These are phyloP conservation scores for Neurospora discreta DNA, from an alignment of 495 filamentous ascomycete genomes.

Conservation along the genomic window DNA sequence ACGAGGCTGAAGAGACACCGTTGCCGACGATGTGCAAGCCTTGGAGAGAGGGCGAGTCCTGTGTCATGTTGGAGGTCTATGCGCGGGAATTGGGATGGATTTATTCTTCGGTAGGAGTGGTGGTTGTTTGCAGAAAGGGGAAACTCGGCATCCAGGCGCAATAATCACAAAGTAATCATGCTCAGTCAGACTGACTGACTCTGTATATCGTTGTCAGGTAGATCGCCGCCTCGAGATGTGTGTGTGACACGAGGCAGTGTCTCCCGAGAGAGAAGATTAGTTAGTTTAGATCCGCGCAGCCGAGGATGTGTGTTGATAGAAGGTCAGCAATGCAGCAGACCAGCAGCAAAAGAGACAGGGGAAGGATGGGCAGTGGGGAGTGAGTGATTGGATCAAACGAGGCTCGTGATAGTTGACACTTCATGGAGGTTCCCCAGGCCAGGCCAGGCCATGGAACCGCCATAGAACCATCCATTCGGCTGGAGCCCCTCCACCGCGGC, in stretches of 20 bases:
- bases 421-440: no score
- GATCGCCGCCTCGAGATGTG: neutral
- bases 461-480: neutral
- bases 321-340: neutral
- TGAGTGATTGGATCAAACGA: neutral
- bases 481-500: neutral
- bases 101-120: neutral
- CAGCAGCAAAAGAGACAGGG: neutral
- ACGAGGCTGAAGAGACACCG: constrained; percentile 3
- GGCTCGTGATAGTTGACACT: neutral
- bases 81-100: neutral
- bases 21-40: constrained; percentile 7
- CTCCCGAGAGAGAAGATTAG: neutral
- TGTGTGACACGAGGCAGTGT: neutral
- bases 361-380: neutral
- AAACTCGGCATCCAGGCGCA: neutral
- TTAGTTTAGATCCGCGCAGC: neutral
- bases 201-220: neutral
- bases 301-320: neutral
- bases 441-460: neutral
- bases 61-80: constrained; percentile 4
- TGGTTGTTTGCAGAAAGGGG: neutral
- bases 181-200: neutral
- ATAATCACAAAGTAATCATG: neutral
- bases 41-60: constrained; percentile 4